Conservation (phyloP, 805 yeast species). For the Yamadazyma akitaensis region DNA sequence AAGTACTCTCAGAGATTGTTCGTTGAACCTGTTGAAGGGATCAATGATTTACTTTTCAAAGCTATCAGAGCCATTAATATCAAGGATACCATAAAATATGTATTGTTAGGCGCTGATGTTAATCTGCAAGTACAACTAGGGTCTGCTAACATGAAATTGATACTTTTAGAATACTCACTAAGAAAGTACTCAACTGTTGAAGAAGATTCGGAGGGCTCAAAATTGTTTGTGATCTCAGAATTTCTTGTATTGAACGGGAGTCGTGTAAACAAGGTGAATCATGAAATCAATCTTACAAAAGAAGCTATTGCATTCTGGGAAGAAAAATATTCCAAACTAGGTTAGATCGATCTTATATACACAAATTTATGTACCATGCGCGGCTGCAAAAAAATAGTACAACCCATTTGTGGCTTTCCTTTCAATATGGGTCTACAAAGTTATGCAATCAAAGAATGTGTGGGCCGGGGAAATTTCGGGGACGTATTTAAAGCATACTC, state of each 20-base stretch:
- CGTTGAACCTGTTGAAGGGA: conserved; percentile 21
- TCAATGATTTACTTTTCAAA: conserved; percentile 42
- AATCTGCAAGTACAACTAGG: conserved; percentile 35
- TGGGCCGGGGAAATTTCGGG: conserved; percentile 85
- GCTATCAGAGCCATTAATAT: conserved; percentile 52
- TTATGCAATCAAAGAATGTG: conserved; percentile 46
- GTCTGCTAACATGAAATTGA: conserved; percentile 14
- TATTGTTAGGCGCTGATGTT: conserved; percentile 49
- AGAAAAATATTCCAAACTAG: conserved; percentile 14
- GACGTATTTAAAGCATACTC: conserved; percentile 69
- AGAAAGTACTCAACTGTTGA: conserved; percentile 37
- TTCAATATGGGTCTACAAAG: conserved; percentile 15
- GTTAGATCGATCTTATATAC: not conserved
- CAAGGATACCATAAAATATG: conserved; percentile 38
- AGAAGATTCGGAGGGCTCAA: conserved; percentile 19
- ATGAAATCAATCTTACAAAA: conserved; percentile 36
- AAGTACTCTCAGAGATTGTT: conserved; percentile 62
- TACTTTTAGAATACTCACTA: conserved; percentile 50
- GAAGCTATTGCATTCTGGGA: conserved; percentile 58
- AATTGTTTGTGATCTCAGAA: conserved; percentile 51
- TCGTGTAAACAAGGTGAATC: conserved; percentile 34
- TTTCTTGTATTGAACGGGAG: conserved; percentile 56
- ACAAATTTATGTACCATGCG: not conserved
- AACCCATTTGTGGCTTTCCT: conserved; percentile 1
- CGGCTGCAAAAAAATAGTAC: conserved; percentile 11